Percentiles rank a stretch among this genome's conserved stretches.
Evolutionary conservation across 805 yeast genomes (phyloP).

Genomic region (Scheffersomyces lignosus): DNA sequence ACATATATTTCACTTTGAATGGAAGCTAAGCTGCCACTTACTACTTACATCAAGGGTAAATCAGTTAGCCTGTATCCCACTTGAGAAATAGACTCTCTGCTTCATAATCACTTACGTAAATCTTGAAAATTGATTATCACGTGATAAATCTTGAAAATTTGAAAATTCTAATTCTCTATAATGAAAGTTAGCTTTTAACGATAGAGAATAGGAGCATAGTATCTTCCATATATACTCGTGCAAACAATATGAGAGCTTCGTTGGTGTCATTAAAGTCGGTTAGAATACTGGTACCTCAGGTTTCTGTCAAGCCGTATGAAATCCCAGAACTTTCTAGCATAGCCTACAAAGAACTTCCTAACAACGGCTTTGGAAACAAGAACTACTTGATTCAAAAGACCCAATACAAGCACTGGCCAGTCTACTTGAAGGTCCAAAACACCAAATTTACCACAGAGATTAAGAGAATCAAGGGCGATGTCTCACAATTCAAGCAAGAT

Average conservation of each 20-base stretch:
- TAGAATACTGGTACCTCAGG: slow-evolving; percentile 17
- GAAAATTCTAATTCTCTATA: no score
- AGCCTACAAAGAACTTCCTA: slow-evolving; percentile 24
- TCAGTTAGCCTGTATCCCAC: no score
- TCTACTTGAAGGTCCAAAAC: slow-evolving; percentile 67
- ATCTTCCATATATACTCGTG: not conserved
- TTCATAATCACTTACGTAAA: no score
- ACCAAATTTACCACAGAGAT: slow-evolving; percentile 72
- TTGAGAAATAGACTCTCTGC: no score
- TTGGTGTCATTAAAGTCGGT: slow-evolving; percentile 21
- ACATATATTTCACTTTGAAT: no score
- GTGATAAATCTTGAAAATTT: no score
- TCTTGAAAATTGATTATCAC: no score
- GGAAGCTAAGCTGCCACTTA: no score
- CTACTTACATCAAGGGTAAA: no score
- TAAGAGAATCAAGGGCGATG: slow-evolving; percentile 69
- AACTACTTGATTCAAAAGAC: slow-evolving; percentile 51
- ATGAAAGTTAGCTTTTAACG: no score
- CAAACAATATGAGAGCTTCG: slow-evolving; percentile 25
- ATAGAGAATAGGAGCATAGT: no score
- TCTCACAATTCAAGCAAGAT: slow-evolving; percentile 64
- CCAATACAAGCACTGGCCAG: slow-evolving; percentile 72
- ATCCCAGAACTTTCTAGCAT: slow-evolving; percentile 31
- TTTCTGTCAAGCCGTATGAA: slow-evolving; percentile 18
- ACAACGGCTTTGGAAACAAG: slow-evolving; percentile 34